Conservation (phyloP, 768 basidiomycete genomes). For the Xerocomellus chrysenteron region DNA sequence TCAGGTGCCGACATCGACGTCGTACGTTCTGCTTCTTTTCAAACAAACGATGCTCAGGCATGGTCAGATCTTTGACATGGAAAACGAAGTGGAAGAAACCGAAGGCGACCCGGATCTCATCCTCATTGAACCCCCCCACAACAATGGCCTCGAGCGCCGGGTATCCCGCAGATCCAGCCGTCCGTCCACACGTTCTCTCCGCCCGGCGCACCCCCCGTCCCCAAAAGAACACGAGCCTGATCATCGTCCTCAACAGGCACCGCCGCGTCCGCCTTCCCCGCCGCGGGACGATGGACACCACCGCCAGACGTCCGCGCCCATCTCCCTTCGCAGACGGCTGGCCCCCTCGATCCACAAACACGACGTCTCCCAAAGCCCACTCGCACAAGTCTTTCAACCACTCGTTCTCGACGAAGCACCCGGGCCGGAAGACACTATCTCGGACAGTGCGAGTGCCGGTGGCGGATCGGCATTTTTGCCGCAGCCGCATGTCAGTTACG, state of each 20-base stretch:
- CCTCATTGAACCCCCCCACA: conserved; percentile 16
- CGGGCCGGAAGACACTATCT: conserved; percentile 33
- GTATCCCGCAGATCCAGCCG: conserved; percentile 33
- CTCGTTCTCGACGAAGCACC: conserved; percentile 51
- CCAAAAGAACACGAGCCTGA: conserved; percentile 19
- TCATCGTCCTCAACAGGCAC: conserved; percentile 1
- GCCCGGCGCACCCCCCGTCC: conserved; percentile 16
- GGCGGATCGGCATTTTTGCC: conserved; percentile 6
- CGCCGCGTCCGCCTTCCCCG: conserved; percentile 4
- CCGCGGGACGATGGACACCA: conserved; percentile 5
- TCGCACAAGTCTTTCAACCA: conserved; percentile 75
- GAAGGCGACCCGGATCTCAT: conserved; percentile 10
- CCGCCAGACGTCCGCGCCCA: conserved; percentile 16
- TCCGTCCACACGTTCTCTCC: conserved; percentile 32
- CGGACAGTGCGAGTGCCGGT: conserved; percentile 11
- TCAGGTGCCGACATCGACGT: conserved; percentile 71
- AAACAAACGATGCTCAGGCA: neutral
- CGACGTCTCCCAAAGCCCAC: conserved; percentile 45
- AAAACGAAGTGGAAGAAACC: conserved; percentile 46
- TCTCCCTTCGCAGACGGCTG: conserved; percentile 19
- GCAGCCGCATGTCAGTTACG: conserved; percentile 34
- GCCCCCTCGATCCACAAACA: conserved; percentile 18
- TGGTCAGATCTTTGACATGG: conserved; percentile 73
- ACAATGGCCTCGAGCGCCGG: conserved; percentile 25
- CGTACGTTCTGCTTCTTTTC: conserved; percentile 38